phyloP scores from a whole-genome alignment of 192 early-diverging fungal genomes.

The Backusella macrospora region DNA sequence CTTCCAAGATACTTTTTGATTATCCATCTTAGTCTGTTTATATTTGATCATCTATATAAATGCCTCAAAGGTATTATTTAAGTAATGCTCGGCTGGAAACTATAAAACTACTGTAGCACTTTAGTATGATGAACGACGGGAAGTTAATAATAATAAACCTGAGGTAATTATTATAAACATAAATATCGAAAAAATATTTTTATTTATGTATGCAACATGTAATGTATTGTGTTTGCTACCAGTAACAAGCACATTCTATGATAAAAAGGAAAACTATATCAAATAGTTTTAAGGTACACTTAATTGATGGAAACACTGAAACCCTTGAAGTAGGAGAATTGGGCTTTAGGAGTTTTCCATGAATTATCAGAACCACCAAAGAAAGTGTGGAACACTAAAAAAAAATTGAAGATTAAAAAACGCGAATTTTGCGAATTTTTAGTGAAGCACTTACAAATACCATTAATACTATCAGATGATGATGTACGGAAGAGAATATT shows the following conservation, averaged over 20 bases:
- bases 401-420: slow-evolving; percentile 12
- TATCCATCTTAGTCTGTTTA: neutral
- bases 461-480: neutral
- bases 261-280: neutral
- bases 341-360: slow-evolving; percentile 28
- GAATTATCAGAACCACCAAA: slow-evolving; percentile 37
- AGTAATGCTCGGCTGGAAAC: neutral
- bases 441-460: slow-evolving; percentile 34
- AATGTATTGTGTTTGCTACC: neutral
- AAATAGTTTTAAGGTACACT: neutral
- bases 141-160: neutral
- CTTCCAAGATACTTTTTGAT: neutral
- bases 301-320: neutral
- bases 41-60: neutral
- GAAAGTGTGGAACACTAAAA: slow-evolving; percentile 43
- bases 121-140: neutral
- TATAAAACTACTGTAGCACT: neutral
- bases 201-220: slow-evolving; percentile 7
- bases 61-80: neutral
- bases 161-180: neutral
- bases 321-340: slow-evolving; percentile 37
- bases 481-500: slow-evolving; percentile 23
- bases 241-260: neutral
- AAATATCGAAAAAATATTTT: neutral
- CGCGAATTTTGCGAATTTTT: neutral